Evolutionary conservation across 1,284 basidiomycete genomes (phyloP), one percentile per base, ranked within the genome.

Genomic region (Singerocomus inundabilis): DNA sequence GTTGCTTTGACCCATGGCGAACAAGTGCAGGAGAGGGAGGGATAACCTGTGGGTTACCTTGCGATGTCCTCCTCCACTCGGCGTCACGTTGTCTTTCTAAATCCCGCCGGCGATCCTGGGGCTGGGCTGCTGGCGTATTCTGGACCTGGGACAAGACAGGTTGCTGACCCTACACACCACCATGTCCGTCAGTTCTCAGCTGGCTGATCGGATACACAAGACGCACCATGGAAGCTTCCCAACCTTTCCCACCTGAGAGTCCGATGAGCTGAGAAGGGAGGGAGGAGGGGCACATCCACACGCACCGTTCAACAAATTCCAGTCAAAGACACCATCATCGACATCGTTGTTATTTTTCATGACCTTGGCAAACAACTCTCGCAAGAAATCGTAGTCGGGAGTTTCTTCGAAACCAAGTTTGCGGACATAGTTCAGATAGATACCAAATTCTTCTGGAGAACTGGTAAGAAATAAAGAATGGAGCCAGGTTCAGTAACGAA

Each of bases 401-500:
- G 86, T 87, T 75, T 98, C 93, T 69, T 97, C 93, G 67, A 97
- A 98, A 44, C 94, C 91, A 53, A 97, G 84, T 65, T 93, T 96
- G 52, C 93, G 90, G 62, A 93, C 92, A 70, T 98, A 98, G 74
- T 96, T 96, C 80, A 97, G 91, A 76, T 95, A 97, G 66, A 97
- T 97, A 49, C 86, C 84, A 64, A 96, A 96, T 71, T 97, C 94
- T 77, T 97, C 94, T 85, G 25, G 30, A 30, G 52, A 34, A 31
- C 1, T 91, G 48, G 95, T 75, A 52, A 91, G 66, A 75, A 92
- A 92, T 21, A 93, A 92, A 96, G 70, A 94, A 92, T 71, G 91
- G 95, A 8, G 24, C 87, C 15, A n/a, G 7, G 34, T 24, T 24
- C 18, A 6, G 29, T 35, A 16, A 73, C 88, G 63, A 51, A 93